Evolutionary conservation across 257 asterid genomes (phyloP), one percentile per base, ranked within the genome.

Genomic region (Echites panduratus): DNA sequence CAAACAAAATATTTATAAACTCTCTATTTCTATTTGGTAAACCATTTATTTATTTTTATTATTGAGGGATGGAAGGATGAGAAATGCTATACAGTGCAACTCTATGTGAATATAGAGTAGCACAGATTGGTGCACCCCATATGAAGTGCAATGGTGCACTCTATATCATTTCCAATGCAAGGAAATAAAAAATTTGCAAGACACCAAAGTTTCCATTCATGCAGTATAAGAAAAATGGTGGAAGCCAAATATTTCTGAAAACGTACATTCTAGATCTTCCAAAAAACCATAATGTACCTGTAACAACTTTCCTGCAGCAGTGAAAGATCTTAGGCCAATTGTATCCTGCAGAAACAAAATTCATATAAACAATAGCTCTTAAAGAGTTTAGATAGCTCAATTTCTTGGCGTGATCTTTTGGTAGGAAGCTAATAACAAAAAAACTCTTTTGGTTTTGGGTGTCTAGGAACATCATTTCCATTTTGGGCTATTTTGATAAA

Each of bases 221-320:
- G 27, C 62, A 26, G 17, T 14, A 48, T 40, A 68, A 10, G 47
- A 57, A 47, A 67, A 67, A 41, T 64, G 29, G 48, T 17, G 41
- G 10, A 35, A 41, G 57, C 61, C 8, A 26, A 57, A 68, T 44
- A 32, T 64, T 45, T 43, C 69, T 66, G 66, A 32, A 64, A 62
- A 59, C 40, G 45, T 24, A 35, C 48, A 48, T 20, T 70, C 41
- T 32, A 62, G 53, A 26, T 41, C 13, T 48, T 19, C 9, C 43
- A 61, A 19, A 20, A 13, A 64, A 43, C 20, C 19, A 72, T 79
- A 65, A 29, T 75, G 70, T 81, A 92, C 99, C 98, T 95, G 99
- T 70, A 95, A 80, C 77, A 92, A 79, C 86, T 95, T 95, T 68
- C 99, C 99, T 41, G 98, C 99, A 84, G 99, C 98, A 72, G 99